A percentile compares a stretch with the other conserved stretches of the same genome.
Conservation (phyloP, 2,329 filamentous ascomycete species). For the Colletotrichum coccodes region DNA sequence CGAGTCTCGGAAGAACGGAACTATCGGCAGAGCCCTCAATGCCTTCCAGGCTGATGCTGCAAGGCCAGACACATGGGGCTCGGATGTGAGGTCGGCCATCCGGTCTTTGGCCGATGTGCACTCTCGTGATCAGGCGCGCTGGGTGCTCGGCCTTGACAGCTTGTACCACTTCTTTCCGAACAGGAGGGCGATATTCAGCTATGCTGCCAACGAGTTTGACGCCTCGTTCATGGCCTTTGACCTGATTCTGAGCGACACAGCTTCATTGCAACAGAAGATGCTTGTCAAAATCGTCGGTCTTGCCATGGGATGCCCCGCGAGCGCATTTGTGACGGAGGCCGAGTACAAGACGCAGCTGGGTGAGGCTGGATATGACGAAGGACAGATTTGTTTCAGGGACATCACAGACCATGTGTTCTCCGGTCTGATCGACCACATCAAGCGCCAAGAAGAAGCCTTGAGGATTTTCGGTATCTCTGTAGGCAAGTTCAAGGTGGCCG, state of each 20-base stretch:
- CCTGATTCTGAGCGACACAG: slow-evolving; percentile 51
- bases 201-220: slow-evolving; percentile 50
- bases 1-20: slow-evolving; percentile 29
- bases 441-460: slow-evolving; percentile 44
- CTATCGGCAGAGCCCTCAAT: slow-evolving; percentile 37
- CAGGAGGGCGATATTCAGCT: slow-evolving; percentile 54
- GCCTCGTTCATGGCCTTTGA: slow-evolving; percentile 67
- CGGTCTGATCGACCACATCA: slow-evolving; percentile 57
- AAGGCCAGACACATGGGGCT: slow-evolving; percentile 53
- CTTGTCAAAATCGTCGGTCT: slow-evolving; percentile 54
- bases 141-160: slow-evolving; percentile 66
- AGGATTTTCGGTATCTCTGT: slow-evolving; percentile 48
- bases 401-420: slow-evolving; percentile 63
- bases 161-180: slow-evolving; percentile 68
- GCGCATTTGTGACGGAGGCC: slow-evolving; percentile 57
- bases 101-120: slow-evolving; percentile 37
- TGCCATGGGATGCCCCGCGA: slow-evolving; percentile 58
- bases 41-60: slow-evolving; percentile 63
- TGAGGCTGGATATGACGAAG: slow-evolving; percentile 56
- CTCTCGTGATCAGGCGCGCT: slow-evolving; percentile 44
- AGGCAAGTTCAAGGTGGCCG: slow-evolving; percentile 48
- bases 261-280: slow-evolving; percentile 41
- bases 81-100: slow-evolving; percentile 37
- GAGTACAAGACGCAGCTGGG: slow-evolving; percentile 57
- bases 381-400: slow-evolving; percentile 56